Conservation (phyloP, 2,329 filamentous ascomycete species). For the Karstenula rhodostoma region DNA sequence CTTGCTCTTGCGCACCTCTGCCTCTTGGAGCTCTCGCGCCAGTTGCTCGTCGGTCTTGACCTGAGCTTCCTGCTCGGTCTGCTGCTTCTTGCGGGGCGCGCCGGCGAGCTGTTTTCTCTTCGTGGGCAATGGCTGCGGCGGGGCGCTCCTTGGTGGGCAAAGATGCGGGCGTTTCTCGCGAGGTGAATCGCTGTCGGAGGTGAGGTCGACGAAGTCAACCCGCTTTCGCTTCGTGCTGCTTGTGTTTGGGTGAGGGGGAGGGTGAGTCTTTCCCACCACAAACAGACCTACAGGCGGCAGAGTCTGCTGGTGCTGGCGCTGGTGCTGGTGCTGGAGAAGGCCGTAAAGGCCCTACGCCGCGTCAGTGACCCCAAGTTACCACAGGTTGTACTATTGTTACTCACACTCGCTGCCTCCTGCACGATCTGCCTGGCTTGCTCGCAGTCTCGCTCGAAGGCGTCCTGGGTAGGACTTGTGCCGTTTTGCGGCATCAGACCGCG, state of each 20-base stretch:
- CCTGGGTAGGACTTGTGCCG: background rate
- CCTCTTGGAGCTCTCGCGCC: background rate
- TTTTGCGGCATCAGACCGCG: background rate
- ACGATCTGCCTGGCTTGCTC: background rate
- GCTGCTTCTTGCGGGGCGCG: background rate
- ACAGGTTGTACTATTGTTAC: background rate
- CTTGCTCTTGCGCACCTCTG: background rate
- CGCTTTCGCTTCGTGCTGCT: background rate
- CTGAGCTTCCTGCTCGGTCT: background rate
- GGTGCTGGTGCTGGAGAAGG: background rate
- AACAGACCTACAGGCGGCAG: background rate
- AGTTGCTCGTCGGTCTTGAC: background rate
- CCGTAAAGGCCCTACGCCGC: background rate
- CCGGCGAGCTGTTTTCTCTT: background rate
- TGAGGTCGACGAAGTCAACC: background rate
- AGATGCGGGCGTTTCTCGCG: background rate
- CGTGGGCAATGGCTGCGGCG: background rate
- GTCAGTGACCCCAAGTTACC: background rate
- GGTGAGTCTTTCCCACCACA: background rate
- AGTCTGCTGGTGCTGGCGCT: background rate
- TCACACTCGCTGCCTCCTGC: background rate
- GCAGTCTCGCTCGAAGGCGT: constrained; percentile 2
- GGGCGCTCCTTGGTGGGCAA: background rate
- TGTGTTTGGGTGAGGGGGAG: background rate
- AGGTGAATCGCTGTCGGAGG: background rate